A percentile compares a stretch with the other conserved stretches of the same genome.
phyloP scores from a whole-genome alignment of 2,329 filamentous ascomycete species.

The Aspergillus fumigatus region DNA sequence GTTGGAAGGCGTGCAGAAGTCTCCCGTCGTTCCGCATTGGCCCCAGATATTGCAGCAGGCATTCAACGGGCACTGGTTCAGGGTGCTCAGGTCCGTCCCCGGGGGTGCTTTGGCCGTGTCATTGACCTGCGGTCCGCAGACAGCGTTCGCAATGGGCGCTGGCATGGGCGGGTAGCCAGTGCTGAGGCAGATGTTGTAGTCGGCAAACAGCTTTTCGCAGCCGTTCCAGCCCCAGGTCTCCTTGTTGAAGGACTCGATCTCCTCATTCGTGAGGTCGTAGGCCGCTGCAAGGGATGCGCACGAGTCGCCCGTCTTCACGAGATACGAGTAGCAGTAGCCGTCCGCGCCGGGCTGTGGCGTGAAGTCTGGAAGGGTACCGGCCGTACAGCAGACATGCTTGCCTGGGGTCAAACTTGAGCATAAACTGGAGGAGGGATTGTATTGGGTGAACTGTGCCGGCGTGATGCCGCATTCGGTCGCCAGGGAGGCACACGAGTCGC shows the following conservation, averaged over 20 bases:
- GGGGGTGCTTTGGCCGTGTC: constrained; percentile 33
- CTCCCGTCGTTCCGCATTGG: constrained; percentile 42
- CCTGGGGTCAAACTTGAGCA: constrained; percentile 29
- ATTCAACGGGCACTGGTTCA: constrained; percentile 46
- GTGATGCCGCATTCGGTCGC: constrained; percentile 40
- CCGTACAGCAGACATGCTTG: constrained; percentile 36
- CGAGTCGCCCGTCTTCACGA: constrained; percentile 29
- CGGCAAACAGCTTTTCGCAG: constrained; percentile 24
- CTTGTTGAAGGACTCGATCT: constrained; percentile 40
- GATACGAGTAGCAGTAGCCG: constrained; percentile 38
- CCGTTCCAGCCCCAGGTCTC: constrained; percentile 45
- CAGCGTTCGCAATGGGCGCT: constrained; percentile 30
- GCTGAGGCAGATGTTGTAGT: constrained; percentile 39
- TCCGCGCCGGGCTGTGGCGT: constrained; percentile 30
- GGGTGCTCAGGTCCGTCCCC: constrained; percentile 28
- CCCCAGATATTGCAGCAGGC: constrained; percentile 44
- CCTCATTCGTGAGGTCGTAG: constrained; percentile 31
- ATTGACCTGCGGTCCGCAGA: constrained; percentile 45
- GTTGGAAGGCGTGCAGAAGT: constrained; percentile 38
- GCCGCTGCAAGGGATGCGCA: constrained; percentile 32
- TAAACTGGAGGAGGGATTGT: constrained; percentile 29
- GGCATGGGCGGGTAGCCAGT: constrained; percentile 41
- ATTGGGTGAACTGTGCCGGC: constrained; percentile 34
- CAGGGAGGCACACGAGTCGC: constrained; percentile 37
- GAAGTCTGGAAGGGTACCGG: constrained; percentile 34